Base-by-base conservation (phyloP, 2,329 filamentous ascomycete species). In the Colletotrichum gigasporum region DNA sequence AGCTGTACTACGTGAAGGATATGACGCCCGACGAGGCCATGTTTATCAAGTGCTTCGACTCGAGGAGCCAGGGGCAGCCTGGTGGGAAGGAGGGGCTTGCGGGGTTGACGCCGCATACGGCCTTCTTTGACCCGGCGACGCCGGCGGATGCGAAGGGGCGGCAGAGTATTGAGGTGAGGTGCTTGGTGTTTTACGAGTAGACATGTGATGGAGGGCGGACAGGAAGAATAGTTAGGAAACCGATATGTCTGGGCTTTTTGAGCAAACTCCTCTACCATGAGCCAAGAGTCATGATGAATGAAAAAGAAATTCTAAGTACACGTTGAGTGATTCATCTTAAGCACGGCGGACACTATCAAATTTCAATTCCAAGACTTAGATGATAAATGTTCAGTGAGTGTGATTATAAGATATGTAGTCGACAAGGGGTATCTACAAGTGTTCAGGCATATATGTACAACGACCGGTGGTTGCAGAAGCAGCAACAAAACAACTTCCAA, bases 1-100 rank as follows among this genome's bases (percentile, higher is more conserved):
- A 80, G 68, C 90, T 90, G 69, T 90, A 85, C 70, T 91, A 91
- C 69, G 78, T 85, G 72, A 90, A 89, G 75, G 88, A 90, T 70
- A 91, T 91, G 89, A 86, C 82, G 47, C 80, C 80, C 4, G 80
- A 82, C n/a, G 79, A 83, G 73, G 79, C 73, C 8, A 69, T 83
- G 68, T 73, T 83, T 37, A 76, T 83, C 67, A 83, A 86, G 79
- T 86, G 84, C 69, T 86, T 85, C 67, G 84, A 86, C 70, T 84
- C 81, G 4, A 75, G 77, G 68, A 78, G 77, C 41, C 73, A 79
- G 63, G 65, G 81, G 0, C 67, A 81, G 73, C 76, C 80, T 4
- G 82, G 79, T 0, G 79, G 79, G 0, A 73, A 70, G 45, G 87
- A 77, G 16, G 82, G 82, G 3, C 69, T 85, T 2, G 83, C 84